Conservation (phyloP, 495 filamentous ascomycete species). For the Hyphodiscus hymeniophilus region DNA sequence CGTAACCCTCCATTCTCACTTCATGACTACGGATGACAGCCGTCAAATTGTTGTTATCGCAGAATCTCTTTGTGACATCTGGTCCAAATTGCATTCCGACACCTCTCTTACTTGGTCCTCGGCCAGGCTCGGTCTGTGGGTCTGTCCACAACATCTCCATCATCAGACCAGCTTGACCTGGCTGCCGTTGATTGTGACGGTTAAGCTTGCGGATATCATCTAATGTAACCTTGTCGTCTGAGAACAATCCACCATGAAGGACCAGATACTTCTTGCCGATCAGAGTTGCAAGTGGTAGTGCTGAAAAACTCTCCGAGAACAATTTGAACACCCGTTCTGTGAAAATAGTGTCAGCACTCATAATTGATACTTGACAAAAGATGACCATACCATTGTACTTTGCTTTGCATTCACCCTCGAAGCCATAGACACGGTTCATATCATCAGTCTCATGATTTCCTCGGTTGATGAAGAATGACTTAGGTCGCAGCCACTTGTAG, state of each 20-base stretch:
- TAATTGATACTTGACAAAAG: neutral
- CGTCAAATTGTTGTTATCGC: slow-evolving; percentile 87
- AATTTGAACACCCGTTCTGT: slow-evolving; percentile 80
- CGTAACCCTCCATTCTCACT: slow-evolving; percentile 95
- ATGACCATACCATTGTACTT: slow-evolving; percentile 68
- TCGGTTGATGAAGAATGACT: slow-evolving; percentile 88
- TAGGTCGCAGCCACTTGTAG: slow-evolving; percentile 91
- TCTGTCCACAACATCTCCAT: slow-evolving; percentile 99
- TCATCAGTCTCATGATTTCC: slow-evolving; percentile 99
- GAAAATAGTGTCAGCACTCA: neutral
- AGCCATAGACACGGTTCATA: slow-evolving; percentile 98
- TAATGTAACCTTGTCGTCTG: slow-evolving; percentile 85
- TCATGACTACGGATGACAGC: slow-evolving; percentile 96
- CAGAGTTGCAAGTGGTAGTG: slow-evolving; percentile 84
- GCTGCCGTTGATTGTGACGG: slow-evolving; percentile 86
- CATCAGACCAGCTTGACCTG: slow-evolving; percentile 94
- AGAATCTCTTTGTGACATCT: slow-evolving; percentile 95
- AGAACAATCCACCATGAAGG: slow-evolving; percentile 94
- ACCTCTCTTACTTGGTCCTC: slow-evolving; percentile 92
- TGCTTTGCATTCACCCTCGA: slow-evolving; percentile 94
- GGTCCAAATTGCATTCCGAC: slow-evolving; percentile 96
- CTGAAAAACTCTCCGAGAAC: slow-evolving; percentile 97
- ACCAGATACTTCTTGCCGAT: slow-evolving; percentile 89
- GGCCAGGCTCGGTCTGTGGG: slow-evolving; percentile 74
- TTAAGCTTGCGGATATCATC: slow-evolving; percentile 92